Base-by-base conservation (phyloP, 345 rosid species). In the Excoecaria agallocha region DNA sequence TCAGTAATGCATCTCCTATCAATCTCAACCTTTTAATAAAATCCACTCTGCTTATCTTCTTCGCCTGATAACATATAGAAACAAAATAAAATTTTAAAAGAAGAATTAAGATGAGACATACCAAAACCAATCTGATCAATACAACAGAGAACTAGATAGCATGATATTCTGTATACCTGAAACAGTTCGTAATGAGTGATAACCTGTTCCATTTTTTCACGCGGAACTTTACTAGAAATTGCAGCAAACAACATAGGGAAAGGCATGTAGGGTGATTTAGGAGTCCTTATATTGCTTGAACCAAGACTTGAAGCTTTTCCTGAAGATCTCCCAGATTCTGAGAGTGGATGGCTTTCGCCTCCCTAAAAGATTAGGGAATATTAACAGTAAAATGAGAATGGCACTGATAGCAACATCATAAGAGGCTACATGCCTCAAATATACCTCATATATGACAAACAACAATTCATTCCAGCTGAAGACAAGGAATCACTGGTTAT, bases 201-300 rank as follows among this genome's bases (percentile, higher is more conserved):
- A 69, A 95, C 78, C 19, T 75, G 35, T 0, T 85, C 87, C 99
- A 96, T 96, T 63, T 87, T 87, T 16, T 74, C 64, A 10, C 68
- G 77, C 50, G 92, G 79, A 75, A 96, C 82, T 83, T 87, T 89
- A 59, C 74, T 79, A 6, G 96, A 79, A 59, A 96, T 90, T n/a
- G 94, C 97, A 76, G 93, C 88, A 87, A 96, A 93, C 80, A 96
- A 73, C 84, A 78, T 78, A 12, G 94, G 89, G 64, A 96, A 91
- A 59, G 99, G 97, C 96, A 96, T 89, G 93, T 94, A 96, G 35
- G 99, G 99, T 39, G 97, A 96, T 76, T 84, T 89, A 48, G 92
- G 93, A 74, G 85, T 84, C 69, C 78, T 90, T 16, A 85, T 80
- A 52, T 81, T 77, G 82, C 87, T 87, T 38, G 98, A 88, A 73